Base-by-base conservation (phyloP, 2,329 filamentous ascomycete genomes). In the Neopestalotiopsis sp. region DNA sequence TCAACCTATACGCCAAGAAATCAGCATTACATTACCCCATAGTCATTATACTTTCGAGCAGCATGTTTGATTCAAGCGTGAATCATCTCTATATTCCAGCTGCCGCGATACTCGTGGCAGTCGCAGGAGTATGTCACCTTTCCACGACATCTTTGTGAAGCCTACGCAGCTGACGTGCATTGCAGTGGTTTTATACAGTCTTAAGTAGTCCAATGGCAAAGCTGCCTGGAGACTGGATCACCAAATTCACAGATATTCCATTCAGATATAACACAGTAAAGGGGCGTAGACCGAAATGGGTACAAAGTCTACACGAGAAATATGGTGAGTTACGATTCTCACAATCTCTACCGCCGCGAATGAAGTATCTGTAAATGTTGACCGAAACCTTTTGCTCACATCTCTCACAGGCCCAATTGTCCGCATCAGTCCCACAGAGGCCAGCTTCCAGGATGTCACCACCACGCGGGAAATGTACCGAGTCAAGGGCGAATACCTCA, bases 401-500 rank as follows among this genome's bases (percentile, higher is more conserved):
- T 60, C 14, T 20, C 34, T 28, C 24, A 28, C 52, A 69, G 64
- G 69, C 10, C 67, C 71, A 32, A 56, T 78, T 10, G 64, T 73
- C 9, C 69, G 73, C 28, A 72, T 77, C 38, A 67, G 66, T 10
- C 77, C 77, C 3, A 40, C 56, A 1, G 71, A 74, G 38, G 75
- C 78, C 67, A 75, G 75, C 66, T 67, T 78, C 32, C 69, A 68
- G 42, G 75, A 78, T 45, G 34, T 71, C 9, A 60, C 65, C 9
- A 68, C 75, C 4, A 72, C 69, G 14, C 74, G 75, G 66, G 62
- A 70, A 28, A 77, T 79, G 6, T 76, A 79, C 67, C 68, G 69
- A 0, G 69, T 77, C 60, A 79, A 79, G 65, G 71, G 69, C 45
- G 77, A 75, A 28, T 79, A 73, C 63, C 66, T 68, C 20, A 80